Conservation (phyloP, 805 yeast species). For the Candida vartiovaarae region DNA sequence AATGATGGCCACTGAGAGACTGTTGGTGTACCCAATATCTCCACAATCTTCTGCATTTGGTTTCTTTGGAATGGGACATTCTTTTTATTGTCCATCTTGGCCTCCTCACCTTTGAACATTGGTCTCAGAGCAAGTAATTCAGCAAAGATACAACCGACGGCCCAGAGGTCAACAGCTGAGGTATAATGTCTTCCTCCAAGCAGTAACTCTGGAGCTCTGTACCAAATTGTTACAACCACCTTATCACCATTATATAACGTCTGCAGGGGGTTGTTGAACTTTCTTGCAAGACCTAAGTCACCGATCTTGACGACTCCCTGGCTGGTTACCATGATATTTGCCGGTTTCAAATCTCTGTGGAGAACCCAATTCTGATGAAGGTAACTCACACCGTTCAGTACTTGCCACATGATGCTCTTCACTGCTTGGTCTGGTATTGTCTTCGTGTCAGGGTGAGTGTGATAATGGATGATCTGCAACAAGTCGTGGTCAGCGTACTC, state of each 20-base stretch:
- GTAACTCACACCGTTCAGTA: conserved; percentile 83
- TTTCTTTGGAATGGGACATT: conserved; percentile 91
- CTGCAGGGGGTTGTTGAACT: conserved; percentile 81
- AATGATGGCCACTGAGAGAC: conserved; percentile 73
- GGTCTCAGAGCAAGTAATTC: conserved; percentile 87
- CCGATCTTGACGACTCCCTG: conserved; percentile 93
- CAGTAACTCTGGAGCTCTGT: conserved; percentile 85
- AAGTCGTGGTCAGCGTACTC: conserved; percentile 96
- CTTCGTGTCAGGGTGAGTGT: conserved; percentile 71
- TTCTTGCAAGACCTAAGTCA: conserved; percentile 86
- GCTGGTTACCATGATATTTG: conserved; percentile 91
- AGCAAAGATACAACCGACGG: conserved; percentile 91
- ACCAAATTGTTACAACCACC: conserved; percentile 96
- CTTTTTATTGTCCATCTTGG: conserved; percentile 89
- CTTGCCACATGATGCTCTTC: conserved; percentile 87
- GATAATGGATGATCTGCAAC: conserved; percentile 88
- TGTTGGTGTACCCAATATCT: conserved; percentile 88
- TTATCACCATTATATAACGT: conserved; percentile 87
- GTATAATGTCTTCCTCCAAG: conserved; percentile 92
- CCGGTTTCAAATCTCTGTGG: conserved; percentile 95
- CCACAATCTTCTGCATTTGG: conserved; percentile 85
- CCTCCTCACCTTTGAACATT: conserved; percentile 95
- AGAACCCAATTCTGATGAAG: conserved; percentile 94
- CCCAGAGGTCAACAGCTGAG: conserved; percentile 91
- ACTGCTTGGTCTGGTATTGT: conserved; percentile 63